Conservation (phyloP, 1,284 basidiomycete genomes). For the Acaromyces ingoldii region DNA sequence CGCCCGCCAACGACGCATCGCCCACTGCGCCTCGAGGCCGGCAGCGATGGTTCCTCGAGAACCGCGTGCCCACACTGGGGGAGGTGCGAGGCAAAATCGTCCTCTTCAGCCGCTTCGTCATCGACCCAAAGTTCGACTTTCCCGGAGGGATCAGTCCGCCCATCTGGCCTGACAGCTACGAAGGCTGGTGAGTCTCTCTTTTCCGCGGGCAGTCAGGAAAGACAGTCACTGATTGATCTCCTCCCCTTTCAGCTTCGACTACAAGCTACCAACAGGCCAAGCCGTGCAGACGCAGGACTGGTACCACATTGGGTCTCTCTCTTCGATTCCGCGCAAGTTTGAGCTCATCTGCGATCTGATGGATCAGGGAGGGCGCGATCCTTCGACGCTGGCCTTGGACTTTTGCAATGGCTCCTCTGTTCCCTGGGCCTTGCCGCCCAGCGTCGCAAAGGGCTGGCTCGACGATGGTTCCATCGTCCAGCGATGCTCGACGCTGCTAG, state of each 20-base stretch:
- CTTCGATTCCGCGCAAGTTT: constrained; percentile 18
- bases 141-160: constrained; percentile 34
- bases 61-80: constrained; percentile 19
- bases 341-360: constrained; percentile 15
- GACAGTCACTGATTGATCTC: background rate
- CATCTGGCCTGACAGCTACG: constrained; percentile 32
- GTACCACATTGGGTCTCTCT: constrained; percentile 23
- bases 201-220: no score
- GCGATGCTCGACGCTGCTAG: background rate
- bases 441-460: constrained; percentile 4
- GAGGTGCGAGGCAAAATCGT: constrained; percentile 28
- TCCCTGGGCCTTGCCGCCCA: constrained; percentile 6
- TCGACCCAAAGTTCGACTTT: constrained; percentile 7
- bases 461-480: constrained; percentile 2
- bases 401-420: constrained; percentile 18
- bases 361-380: constrained; percentile 8
- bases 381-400: constrained; percentile 14
- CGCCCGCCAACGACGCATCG: background rate
- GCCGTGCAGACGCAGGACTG: constrained; percentile 30
- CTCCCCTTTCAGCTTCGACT: constrained; percentile 13
- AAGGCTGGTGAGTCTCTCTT: constrained; percentile 13
- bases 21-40: no score
- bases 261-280: constrained; percentile 13
- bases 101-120: constrained; percentile 27
- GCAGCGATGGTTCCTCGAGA: constrained; percentile 18